Evolutionary conservation across 257 asterid species (phyloP), one percentile per base, ranked within the genome.

Genomic region (Prunella vulgaris): DNA sequence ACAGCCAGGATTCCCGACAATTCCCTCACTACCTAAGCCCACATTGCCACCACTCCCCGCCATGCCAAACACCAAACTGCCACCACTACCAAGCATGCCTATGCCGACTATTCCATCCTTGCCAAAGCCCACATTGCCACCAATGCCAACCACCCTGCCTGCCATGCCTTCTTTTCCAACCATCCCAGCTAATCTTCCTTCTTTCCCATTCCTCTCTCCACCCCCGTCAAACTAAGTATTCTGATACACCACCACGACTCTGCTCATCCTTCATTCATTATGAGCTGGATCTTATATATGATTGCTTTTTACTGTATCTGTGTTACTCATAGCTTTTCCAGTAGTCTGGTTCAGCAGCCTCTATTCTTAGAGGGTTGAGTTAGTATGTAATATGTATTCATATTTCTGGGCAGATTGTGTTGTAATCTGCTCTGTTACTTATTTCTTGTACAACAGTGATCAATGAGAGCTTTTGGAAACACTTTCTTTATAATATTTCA

Each of bases 191-290:
- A 64, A 76, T 1, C 56, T 81, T 28, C 82, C 82, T 4, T 72
- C 79, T 66, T 52, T 81, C 27, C 87, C 83, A 13, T 54, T 66
- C 66, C 59, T 49, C 74, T 32, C 87, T 7, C 74, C 84, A 4
- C 83, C 81, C 15, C 76, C 83, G 27, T 80, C 80, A 74, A 66
- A 73, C 68, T 78, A 71, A 49, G 52, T 3, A 1, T 44, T 28
- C 8, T 59, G 30, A 75, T 69, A 14, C 20, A 10, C 28, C 17
- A 9, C 27, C 7, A 9, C 18, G 32, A 66, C 30, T 68, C 64
- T 49, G 30, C 51, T 66, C 35, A 27, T 33, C 56, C 17, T 38
- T n/a, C 24, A 22, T 40, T 64, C 44, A 33, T 18, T 30, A 40
- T 13, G 71, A 15, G 5, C 21, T 21, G 7, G 27, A 42, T 58